Conservation (phyloP, 306 rosid species). For the Cucurbita ficifolia region DNA sequence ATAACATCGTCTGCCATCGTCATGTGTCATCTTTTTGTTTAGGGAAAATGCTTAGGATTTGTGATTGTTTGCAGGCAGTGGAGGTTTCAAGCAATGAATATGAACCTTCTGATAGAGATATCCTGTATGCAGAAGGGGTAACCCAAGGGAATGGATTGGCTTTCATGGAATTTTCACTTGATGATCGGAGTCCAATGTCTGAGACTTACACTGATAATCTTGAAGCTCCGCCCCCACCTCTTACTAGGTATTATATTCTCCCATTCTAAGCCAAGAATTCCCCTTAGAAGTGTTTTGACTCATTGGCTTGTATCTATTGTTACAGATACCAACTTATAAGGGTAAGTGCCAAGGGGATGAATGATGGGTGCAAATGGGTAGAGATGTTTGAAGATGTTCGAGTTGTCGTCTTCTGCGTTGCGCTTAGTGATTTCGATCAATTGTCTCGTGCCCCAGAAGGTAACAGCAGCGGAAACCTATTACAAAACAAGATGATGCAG, state of each 20-base stretch:
- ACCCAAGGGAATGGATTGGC: constrained; percentile 95
- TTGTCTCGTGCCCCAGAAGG: constrained; percentile 42
- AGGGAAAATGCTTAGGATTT: neutral
- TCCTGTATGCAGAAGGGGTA: constrained; percentile 93
- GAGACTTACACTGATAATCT: constrained; percentile 65
- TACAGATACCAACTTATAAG: constrained; percentile 88
- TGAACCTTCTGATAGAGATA: constrained; percentile 89
- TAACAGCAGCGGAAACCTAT: constrained; percentile 56
- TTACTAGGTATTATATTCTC: constrained; percentile 43
- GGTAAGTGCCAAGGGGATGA: constrained; percentile 91
- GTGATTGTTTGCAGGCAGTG: constrained; percentile 53
- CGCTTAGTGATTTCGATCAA: constrained; percentile 80
- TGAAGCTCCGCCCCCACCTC: constrained; percentile 64
- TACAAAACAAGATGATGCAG: constrained; percentile 89
- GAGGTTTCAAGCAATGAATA: constrained; percentile 96
- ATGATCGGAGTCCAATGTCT: constrained; percentile 74
- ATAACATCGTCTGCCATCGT: neutral
- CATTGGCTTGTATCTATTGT: neutral
- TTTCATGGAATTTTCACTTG: constrained; percentile 87
- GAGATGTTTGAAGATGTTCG: constrained; percentile 98
- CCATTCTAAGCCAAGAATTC: neutral
- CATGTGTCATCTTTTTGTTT: neutral
- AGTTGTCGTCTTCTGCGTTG: constrained; percentile 62
- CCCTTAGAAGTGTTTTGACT: neutral
- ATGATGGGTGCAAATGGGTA: constrained; percentile 92